These are phyloP conservation scores for Hippophae tibetana DNA, from an alignment of 306 rosid species.

Conservation along the genomic window DNA sequence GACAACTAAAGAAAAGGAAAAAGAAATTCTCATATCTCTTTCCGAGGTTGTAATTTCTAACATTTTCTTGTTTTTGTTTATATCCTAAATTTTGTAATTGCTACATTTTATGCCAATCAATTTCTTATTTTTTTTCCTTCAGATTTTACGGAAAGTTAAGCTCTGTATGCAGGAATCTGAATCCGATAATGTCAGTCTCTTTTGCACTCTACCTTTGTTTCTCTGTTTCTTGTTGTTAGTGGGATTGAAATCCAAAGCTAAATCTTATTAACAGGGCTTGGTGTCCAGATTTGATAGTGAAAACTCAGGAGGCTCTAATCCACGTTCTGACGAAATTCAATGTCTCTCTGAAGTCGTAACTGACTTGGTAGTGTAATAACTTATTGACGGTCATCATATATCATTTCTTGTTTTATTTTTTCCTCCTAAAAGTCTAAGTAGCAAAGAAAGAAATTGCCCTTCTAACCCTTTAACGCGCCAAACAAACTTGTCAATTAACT, in stretches of 20 bases:
- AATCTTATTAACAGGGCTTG: slow-evolving; percentile 18
- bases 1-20: slow-evolving; percentile 26
- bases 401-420: neutral
- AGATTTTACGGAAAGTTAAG: slow-evolving; percentile 29
- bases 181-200: slow-evolving; percentile 21
- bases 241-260: neutral
- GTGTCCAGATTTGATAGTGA: slow-evolving; percentile 11
- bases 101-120: too few relatives aligned
- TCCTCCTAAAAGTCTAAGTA: neutral
- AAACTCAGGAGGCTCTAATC: slow-evolving; percentile 11
- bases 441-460: neutral
- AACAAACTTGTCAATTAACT: too few relatives aligned
- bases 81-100: neutral
- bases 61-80: neutral
- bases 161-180: slow-evolving; percentile 18
- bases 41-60: slow-evolving; percentile 20
- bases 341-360: slow-evolving; percentile 16
- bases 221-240: neutral
- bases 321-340: slow-evolving; percentile 14
- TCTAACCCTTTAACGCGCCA: too few relatives aligned
- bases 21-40: slow-evolving; percentile 29
- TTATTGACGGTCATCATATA: neutral
- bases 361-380: slow-evolving; percentile 23
- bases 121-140: neutral
- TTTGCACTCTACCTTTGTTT: neutral